Evolutionary conservation across 1,284 basidiomycete genomes (phyloP), one percentile per base, ranked within the genome.

Genomic region (Amylostereum areolatum): DNA sequence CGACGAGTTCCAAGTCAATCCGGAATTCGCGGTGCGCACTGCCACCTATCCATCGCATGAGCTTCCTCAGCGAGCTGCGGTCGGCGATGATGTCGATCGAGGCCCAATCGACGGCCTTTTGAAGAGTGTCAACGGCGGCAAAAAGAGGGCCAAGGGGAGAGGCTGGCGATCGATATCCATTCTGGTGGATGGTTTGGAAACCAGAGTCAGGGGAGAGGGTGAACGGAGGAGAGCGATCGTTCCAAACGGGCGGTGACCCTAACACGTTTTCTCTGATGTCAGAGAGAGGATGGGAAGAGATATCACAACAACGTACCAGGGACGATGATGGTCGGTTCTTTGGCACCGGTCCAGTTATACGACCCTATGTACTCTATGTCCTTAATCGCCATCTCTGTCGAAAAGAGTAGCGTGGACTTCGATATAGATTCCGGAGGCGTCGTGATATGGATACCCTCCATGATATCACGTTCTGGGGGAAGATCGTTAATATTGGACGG

Each of bases 211-310:
- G 66, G 12, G 66, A 60, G 27, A 83, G 73, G 10, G 60, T 66
- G 56, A 72, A 76, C 0, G 79, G 79, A 7, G 67, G 56, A 0
- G 65, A 45, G 32, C 66, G 66, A 45, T 75, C 68, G 27, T 52
- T 62, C 80, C 81, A 83, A 47, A 68, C 61, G 0, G 69, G 69
- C 1, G 80, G 79, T 9, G 73, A 76, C 2, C 79, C 80, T 83
- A 34, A 3, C 10, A 29, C 24, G n/a, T 33, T 29, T 4, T 24
- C 29, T 31, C 27, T 35, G 28, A 43, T 24, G 18, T 11, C 25
- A 18, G 39, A 37, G 28, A 12, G 6, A 11, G 45, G 10, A 11
- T 44, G 29, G 34, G 25, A 35, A 2, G 25, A 29, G 30, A 43
- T 27, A 33, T 18, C 18, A 18, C 12, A 43, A n/a, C 27, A 18